Conservation (phyloP, 2,329 filamentous ascomycete species). For the Clonostachys sp. region DNA sequence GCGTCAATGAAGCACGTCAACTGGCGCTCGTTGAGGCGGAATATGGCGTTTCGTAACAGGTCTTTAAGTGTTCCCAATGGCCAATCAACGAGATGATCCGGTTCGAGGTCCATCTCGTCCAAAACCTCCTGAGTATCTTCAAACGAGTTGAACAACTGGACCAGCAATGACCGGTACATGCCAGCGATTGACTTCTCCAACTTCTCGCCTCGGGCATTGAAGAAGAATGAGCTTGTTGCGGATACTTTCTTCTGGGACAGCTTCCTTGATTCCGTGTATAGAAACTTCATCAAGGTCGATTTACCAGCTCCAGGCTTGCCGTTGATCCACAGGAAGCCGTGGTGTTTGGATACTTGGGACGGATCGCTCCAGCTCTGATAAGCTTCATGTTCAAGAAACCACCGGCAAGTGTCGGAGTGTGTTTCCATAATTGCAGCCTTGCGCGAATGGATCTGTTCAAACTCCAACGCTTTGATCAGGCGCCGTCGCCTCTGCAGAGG, state of each 20-base stretch:
- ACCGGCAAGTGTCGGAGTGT: conserved; percentile 10
- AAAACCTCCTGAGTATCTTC: conserved; percentile 26
- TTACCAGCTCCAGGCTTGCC: conserved; percentile 39
- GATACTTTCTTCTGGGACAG: neutral
- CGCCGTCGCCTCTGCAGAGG: neutral
- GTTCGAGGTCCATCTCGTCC: conserved; percentile 2
- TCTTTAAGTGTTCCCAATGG: neutral
- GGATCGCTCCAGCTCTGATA: conserved; percentile 3
- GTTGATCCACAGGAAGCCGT: conserved; percentile 25
- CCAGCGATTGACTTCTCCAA: conserved; percentile 39
- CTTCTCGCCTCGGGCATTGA: conserved; percentile 37
- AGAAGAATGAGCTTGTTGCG: conserved; percentile 39
- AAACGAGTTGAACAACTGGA: conserved; percentile 28
- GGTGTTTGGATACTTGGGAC: neutral
- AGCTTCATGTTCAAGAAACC: conserved; percentile 4
- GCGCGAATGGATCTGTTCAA: neutral
- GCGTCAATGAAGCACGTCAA: conserved; percentile 24
- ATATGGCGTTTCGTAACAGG: conserved; percentile 1
- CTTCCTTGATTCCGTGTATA: conserved; percentile 6
- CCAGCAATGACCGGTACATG: conserved; percentile 43
- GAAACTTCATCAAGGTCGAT: conserved; percentile 38
- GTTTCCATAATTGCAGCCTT: conserved; percentile 4
- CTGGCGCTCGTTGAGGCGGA: neutral
- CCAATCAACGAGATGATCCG: neutral
- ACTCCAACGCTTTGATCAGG: neutral